A percentile compares a stretch with the other conserved stretches of the same genome.
Conservation (phyloP, 2,329 filamentous ascomycete genomes). For the Aspergillus proliferans region DNA sequence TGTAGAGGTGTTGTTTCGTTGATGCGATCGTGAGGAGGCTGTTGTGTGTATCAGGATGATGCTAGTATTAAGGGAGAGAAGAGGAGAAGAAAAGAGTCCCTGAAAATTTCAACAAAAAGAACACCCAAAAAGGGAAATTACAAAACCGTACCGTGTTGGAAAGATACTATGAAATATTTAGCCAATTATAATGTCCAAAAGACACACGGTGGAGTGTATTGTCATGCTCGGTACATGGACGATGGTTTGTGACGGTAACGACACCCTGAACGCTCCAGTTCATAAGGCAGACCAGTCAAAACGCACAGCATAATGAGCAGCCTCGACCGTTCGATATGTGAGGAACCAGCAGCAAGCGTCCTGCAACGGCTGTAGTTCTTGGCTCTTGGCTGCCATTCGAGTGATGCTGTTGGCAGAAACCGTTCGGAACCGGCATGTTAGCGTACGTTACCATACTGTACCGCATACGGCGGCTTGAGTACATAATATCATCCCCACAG, state of each 20-base stretch:
- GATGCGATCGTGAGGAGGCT: neutral
- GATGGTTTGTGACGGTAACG: neutral
- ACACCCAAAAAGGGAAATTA: neutral
- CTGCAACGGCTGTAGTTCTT: neutral
- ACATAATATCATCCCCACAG: slow-evolving; percentile 1
- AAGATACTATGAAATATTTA: neutral
- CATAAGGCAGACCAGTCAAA: neutral
- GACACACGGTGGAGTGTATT: neutral
- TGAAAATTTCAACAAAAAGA: neutral
- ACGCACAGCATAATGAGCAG: neutral
- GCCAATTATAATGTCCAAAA: neutral
- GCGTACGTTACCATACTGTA: neutral
- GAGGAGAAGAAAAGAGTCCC: neutral
- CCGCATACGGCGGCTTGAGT: neutral
- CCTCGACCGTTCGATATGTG: too few species aligned
- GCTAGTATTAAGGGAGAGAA: neutral
- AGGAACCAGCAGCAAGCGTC: too few species aligned
- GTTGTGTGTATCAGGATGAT: neutral
- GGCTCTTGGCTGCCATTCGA: neutral
- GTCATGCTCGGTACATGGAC: neutral
- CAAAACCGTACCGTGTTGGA: neutral
- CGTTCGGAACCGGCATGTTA: too few species aligned
- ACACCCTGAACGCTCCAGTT: neutral
- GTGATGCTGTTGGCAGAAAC: too few species aligned
- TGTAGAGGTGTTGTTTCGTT: neutral